phyloP scores from a whole-genome alignment of 2,329 filamentous ascomycete genomes.

The Cryoendolithus antarcticus region DNA sequence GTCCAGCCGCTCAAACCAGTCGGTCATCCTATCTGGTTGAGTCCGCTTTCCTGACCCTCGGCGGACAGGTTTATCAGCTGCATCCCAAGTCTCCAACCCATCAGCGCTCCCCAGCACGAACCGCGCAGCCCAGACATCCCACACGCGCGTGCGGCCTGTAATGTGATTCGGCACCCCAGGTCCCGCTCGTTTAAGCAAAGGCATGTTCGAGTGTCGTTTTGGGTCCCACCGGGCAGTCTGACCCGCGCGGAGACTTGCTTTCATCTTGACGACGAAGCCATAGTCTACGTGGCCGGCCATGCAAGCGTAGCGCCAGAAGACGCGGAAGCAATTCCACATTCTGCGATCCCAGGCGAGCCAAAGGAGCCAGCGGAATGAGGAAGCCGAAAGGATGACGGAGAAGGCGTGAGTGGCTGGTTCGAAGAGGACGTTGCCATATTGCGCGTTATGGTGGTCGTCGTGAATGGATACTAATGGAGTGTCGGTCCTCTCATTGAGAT shows the following conservation, averaged over 20 bases:
- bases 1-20: too few species aligned
- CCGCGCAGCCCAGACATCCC: conserved; percentile 12
- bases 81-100: too few species aligned
- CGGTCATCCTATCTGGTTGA: too few species aligned
- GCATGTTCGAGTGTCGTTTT: not conserved
- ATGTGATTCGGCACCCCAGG: not conserved
- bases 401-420: conserved; percentile 1
- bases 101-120: conserved; percentile 10
- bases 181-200: not conserved
- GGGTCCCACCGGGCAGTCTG: too few species aligned
- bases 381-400: conserved; percentile 9
- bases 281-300: conserved; percentile 11
- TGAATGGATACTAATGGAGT: too few species aligned
- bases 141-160: conserved; percentile 5
- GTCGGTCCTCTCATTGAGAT: too few species aligned
- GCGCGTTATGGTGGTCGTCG: too few species aligned
- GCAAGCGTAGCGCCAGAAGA: conserved; percentile 25
- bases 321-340: conserved; percentile 19
- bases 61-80: too few species aligned
- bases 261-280: conserved; percentile 7
- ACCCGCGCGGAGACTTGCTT: conserved; percentile 4
- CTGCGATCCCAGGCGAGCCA: conserved; percentile 12
- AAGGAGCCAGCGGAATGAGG: conserved; percentile 10
- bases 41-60: too few species aligned
- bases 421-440: too few species aligned